These are phyloP conservation scores for Centrapalus pauciflorus DNA, from an alignment of 129 eudicot genomes.

Conservation along the genomic window DNA sequence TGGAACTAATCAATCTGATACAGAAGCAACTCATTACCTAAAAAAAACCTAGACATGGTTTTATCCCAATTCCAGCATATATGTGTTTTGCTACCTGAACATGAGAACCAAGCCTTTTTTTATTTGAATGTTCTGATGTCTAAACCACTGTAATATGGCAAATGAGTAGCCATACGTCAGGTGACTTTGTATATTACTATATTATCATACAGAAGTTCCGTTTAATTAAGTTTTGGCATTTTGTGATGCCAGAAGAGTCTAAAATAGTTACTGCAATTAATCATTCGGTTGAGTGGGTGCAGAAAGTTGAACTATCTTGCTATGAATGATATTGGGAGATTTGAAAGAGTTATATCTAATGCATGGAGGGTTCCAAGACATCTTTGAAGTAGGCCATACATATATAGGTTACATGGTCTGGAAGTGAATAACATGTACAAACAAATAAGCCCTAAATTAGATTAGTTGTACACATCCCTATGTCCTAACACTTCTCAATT, in stretches of 20 bases:
- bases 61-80: not conserved
- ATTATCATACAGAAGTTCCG: not conserved
- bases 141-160: not conserved
- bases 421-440: not conserved
- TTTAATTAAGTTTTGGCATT: not conserved
- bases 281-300: not conserved
- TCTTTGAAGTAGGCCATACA: not conserved
- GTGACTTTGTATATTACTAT: not conserved
- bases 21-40: not conserved
- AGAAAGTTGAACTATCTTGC: not conserved
- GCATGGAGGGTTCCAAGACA: not conserved
- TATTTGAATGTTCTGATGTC: not conserved
- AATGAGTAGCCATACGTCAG: not conserved
- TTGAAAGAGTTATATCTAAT: not conserved
- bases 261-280: not conserved
- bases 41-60: not conserved
- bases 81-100: not conserved
- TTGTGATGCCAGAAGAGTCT: not conserved
- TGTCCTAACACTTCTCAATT: not conserved
- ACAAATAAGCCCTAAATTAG: not conserved
- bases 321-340: not conserved
- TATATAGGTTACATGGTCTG: not conserved
- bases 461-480: not conserved
- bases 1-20: not conserved
- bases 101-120: not conserved